Evolutionary conservation across 495 filamentous ascomycete genomes (phyloP).

Genomic region (Lepidopterella palustris): DNA sequence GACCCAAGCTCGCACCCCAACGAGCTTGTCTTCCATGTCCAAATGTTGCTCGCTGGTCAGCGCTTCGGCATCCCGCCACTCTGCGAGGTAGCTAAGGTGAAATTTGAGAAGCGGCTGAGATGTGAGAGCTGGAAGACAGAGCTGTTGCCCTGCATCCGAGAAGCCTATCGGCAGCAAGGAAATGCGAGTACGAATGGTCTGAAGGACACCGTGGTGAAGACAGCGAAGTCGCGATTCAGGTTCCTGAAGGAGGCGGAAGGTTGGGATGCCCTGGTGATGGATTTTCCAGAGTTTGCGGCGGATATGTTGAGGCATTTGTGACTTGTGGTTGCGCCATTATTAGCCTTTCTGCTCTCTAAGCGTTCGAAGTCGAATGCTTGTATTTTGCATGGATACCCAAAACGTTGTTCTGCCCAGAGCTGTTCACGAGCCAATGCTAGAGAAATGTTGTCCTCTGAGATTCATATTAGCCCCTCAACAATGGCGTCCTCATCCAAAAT

Average conservation of each 20-base stretch:
- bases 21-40: constrained; percentile 15
- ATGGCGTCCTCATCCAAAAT: too few species aligned
- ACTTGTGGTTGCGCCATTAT: neutral
- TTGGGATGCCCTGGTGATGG: constrained; percentile 13
- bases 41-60: constrained; percentile 11
- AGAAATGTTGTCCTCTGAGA: too few species aligned
- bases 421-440: too few species aligned
- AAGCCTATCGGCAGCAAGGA: constrained; percentile 11
- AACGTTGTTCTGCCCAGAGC: too few species aligned
- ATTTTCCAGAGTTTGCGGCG: constrained; percentile 16
- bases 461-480: too few species aligned
- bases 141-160: constrained; percentile 15
- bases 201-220: constrained; percentile 11
- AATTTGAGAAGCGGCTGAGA: constrained; percentile 8
- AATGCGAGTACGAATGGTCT: neutral
- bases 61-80: constrained; percentile 13
- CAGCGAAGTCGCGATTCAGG: constrained; percentile 5
- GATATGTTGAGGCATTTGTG: constrained; percentile 13
- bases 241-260: constrained; percentile 7
- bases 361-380: too few species aligned
- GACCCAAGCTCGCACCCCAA: constrained; percentile 13
- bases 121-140: constrained; percentile 1
- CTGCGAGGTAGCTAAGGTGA: constrained; percentile 7
- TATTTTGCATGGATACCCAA: too few species aligned
- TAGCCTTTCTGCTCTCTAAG: too few species aligned